Evolutionary conservation across 176 grass and related monocot species (phyloP).

Genomic region (Carex kokanica): DNA sequence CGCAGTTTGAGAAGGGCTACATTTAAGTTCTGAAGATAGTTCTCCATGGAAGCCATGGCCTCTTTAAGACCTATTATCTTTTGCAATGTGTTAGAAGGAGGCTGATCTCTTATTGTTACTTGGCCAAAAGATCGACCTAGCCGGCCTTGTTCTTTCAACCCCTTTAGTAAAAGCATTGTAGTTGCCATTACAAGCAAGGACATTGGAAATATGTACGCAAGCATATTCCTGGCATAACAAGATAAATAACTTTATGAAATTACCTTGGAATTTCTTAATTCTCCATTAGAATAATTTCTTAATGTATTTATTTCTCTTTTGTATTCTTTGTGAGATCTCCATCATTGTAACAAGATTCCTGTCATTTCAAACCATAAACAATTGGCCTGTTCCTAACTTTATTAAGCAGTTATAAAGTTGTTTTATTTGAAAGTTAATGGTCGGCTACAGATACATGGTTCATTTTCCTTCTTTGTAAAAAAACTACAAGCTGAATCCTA

Average conservation of each 20-base stretch:
- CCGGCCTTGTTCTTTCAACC: slow-evolving; percentile 84
- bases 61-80: slow-evolving; percentile 93
- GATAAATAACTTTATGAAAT: slow-evolving; percentile 1
- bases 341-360: background rate
- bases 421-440: background rate
- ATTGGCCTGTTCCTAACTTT: background rate
- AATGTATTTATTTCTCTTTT: background rate
- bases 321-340: background rate
- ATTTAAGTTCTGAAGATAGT: slow-evolving; percentile 84
- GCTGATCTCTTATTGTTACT: slow-evolving; percentile 80
- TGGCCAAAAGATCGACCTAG: slow-evolving; percentile 88
- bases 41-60: slow-evolving; percentile 86
- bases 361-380: background rate
- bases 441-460: background rate
- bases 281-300: background rate
- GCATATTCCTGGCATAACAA: slow-evolving; percentile 58
- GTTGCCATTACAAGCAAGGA: slow-evolving; percentile 58
- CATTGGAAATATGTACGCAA: slow-evolving; percentile 66
- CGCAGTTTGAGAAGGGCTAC: slow-evolving; percentile 73
- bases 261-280: background rate
- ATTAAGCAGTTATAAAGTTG: background rate
- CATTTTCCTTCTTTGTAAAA: background rate
- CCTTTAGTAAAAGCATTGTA: slow-evolving; percentile 78
- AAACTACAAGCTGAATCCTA: background rate
- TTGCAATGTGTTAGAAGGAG: slow-evolving; percentile 92